Percentiles rank a stretch among this genome's conserved stretches.
Conservation (phyloP, 805 yeast genomes). For the Suhomyces emberorum region DNA sequence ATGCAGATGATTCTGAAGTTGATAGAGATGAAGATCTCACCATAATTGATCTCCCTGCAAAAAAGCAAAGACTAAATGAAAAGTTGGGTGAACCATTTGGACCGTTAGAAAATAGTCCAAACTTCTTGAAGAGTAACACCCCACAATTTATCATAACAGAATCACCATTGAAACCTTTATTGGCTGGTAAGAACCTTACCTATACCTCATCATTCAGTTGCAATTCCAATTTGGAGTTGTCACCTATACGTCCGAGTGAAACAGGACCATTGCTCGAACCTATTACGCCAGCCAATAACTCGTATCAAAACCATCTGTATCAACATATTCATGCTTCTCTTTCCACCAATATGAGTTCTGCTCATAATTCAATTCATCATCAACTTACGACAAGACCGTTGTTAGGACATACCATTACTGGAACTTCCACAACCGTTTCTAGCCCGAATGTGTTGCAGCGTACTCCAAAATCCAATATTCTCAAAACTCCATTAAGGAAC, state of each 20-base stretch:
- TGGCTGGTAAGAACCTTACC: slow-evolving; percentile 42
- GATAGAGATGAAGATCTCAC: slow-evolving; percentile 3
- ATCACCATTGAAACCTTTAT: slow-evolving; percentile 40
- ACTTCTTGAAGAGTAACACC: slow-evolving; percentile 6
- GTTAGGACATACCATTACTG: slow-evolving; percentile 5
- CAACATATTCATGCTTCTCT: slow-evolving; percentile 8
- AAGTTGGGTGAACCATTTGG: slow-evolving; percentile 11
- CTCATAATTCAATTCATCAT: slow-evolving; percentile 7
- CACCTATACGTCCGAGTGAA: slow-evolving; percentile 55
- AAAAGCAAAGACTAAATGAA: slow-evolving; percentile 11
- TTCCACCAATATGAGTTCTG: not conserved
- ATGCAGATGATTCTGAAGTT: slow-evolving; percentile 2
- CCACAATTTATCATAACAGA: slow-evolving; percentile 26
- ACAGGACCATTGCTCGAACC: slow-evolving; percentile 69
- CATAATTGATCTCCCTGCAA: slow-evolving; percentile 12
- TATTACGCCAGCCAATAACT: slow-evolving; percentile 44
- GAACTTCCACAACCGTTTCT: not conserved
- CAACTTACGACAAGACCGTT: slow-evolving; percentile 7
- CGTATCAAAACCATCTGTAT: slow-evolving; percentile 5
- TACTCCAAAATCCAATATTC: slow-evolving; percentile 30
- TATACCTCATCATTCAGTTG: slow-evolving; percentile 68
- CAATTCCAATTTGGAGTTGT: slow-evolving; percentile 59
- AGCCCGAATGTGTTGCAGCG: slow-evolving; percentile 17
- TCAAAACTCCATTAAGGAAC: slow-evolving; percentile 34
- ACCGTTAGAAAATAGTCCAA: not conserved